phyloP scores from a whole-genome alignment of 2,329 filamentous ascomycete species.

The Clarireedia homoeocarpa region DNA sequence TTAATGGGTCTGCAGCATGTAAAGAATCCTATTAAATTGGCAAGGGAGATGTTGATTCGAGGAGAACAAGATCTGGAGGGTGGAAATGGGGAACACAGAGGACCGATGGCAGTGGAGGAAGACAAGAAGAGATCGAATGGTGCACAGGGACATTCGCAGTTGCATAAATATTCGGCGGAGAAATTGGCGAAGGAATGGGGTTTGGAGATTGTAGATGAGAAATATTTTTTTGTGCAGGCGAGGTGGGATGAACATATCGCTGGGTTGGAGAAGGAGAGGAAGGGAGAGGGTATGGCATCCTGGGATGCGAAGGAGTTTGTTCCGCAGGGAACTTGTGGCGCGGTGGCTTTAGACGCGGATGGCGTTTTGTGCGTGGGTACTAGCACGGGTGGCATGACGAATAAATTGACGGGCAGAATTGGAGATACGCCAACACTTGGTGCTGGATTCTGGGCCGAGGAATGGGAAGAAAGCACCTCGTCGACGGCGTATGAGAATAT shows the following conservation, averaged over 20 bases:
- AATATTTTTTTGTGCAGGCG: conserved; percentile 72
- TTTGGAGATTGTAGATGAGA: conserved; percentile 55
- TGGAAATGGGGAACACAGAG: conserved; percentile 30
- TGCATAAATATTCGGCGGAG: conserved; percentile 63
- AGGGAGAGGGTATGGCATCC: conserved; percentile 35
- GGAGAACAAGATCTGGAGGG: conserved; percentile 54
- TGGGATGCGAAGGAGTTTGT: conserved; percentile 61
- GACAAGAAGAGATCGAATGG: conserved; percentile 11
- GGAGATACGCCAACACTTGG: conserved; percentile 81
- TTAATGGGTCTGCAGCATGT: conserved; percentile 66
- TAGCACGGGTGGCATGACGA: conserved; percentile 72
- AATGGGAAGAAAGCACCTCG: conserved; percentile 49
- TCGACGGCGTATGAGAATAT: conserved; percentile 23
- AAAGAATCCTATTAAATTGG: conserved; percentile 73
- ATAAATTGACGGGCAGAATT: conserved; percentile 77
- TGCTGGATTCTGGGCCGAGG: conserved; percentile 84
- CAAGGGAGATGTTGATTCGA: conserved; percentile 59
- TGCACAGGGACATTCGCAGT: conserved; percentile 61
- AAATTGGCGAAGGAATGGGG: conserved; percentile 59
- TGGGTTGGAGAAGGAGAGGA: conserved; percentile 44
- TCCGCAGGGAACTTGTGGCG: conserved; percentile 78
- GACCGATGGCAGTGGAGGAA: conserved; percentile 16
- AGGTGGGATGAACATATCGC: conserved; percentile 71
- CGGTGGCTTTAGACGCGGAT: conserved; percentile 69
- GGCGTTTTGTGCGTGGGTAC: conserved; percentile 65